These are phyloP conservation scores for Sporopachydermia quercuum DNA, from an alignment of 805 yeast species.

Conservation along the genomic window DNA sequence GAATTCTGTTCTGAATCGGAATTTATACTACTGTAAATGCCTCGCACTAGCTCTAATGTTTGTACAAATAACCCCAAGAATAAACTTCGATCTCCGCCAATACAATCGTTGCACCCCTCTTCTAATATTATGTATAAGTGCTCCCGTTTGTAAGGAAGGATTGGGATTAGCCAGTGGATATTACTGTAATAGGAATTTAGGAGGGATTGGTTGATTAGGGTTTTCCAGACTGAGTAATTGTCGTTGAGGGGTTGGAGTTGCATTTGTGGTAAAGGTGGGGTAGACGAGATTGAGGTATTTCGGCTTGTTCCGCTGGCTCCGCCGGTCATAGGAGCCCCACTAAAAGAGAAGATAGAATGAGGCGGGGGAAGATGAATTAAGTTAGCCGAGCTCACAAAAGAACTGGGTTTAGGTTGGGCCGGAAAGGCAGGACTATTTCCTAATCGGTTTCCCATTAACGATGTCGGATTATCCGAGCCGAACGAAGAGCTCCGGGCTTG, in stretches of 20 bases:
- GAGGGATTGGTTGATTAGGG: background rate
- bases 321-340: background rate
- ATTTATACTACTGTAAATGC: no score
- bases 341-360: no score
- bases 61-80: background rate
- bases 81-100: constrained; percentile 6
- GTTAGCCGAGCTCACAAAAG: background rate
- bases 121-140: background rate
- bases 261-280: background rate
- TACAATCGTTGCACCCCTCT: constrained; percentile 8
- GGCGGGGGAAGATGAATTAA: background rate
- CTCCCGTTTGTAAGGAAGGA: background rate
- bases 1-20: no score
- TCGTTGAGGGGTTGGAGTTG: background rate
- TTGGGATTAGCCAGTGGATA: background rate
- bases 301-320: background rate
- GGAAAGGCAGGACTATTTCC: no score
- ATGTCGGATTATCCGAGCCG: no score
- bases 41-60: no score
- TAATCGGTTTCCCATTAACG: no score
- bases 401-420: background rate
- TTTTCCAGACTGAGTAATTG: background rate
- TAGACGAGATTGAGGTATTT: background rate
- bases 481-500: no score
- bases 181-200: background rate